A percentile compares a stretch with the other conserved stretches of the same genome.
Conservation (phyloP, 106 monocot genomes). For the Apostasia shenzhenica region DNA sequence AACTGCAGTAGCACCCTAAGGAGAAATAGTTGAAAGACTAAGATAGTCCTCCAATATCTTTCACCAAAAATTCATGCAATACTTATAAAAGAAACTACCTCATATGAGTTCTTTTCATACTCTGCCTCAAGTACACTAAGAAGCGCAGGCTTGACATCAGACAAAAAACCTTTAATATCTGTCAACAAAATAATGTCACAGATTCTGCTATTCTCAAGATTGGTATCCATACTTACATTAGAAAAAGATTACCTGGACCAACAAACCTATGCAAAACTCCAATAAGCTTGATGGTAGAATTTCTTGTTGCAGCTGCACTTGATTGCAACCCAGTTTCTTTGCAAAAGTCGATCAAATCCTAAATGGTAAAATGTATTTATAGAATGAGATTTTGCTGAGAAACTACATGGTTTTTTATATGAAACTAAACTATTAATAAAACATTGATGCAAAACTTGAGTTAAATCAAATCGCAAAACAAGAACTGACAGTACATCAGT, state of each 20-base stretch:
- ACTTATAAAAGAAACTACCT: slow-evolving; percentile 39
- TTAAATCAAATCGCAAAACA: background rate
- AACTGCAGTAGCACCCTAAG: slow-evolving; percentile 75
- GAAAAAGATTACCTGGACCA: slow-evolving; percentile 66
- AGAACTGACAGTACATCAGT: background rate
- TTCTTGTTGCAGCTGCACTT: slow-evolving; percentile 89
- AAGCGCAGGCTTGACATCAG: slow-evolving; percentile 97
- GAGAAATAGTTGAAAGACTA: slow-evolving; percentile 12
- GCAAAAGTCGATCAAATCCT: slow-evolving; percentile 98
- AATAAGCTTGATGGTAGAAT: slow-evolving; percentile 94
- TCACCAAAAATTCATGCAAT: background rate
- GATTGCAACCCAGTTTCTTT: slow-evolving; percentile 96
- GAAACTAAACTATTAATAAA: no score
- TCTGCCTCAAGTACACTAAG: slow-evolving; percentile 90
- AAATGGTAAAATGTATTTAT: slow-evolving; percentile 1
- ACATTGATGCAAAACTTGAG: background rate
- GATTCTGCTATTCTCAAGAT: slow-evolving; percentile 4
- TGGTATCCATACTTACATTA: background rate
- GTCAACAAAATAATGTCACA: slow-evolving; percentile 12
- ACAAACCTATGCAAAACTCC: slow-evolving; percentile 89
- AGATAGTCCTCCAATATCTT: background rate
- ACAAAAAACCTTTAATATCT: slow-evolving; percentile 93
- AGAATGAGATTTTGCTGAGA: background rate
- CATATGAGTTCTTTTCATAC: slow-evolving; percentile 95
- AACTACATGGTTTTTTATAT: no score